Evolutionary conservation across 2,329 filamentous ascomycete species (phyloP), one percentile per base, ranked within the genome.

Genomic region (Fusarium foetens): DNA sequence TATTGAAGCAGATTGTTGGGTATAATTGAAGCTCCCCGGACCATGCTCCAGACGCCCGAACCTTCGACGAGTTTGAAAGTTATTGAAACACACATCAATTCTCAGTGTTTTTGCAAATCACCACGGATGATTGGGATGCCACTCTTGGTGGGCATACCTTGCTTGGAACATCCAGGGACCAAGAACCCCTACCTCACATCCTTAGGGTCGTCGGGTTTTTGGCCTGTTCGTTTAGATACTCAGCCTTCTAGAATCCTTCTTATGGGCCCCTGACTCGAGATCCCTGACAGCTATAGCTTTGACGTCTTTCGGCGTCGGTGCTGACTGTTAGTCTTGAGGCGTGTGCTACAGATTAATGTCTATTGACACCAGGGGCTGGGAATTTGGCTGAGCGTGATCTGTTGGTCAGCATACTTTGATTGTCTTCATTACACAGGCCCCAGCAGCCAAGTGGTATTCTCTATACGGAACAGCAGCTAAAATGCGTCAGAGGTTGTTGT

Each of bases 191-290:
- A 58, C 65, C 60, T 62, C 60, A 51, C 31, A 58, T 61, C 41
- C 52, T 45, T 49, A 39, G 46, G 51, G 67, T 65, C 46, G 63
- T 45, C 48, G 25, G 49, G 51, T 38, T 38, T 19, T 49, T 49
- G 52, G 33, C 27, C 58, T 62, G 63, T 59, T 68, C 61, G 63
- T 64, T 66, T 65, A 38, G 41, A 63, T 49, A 43, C 62, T 75
- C 61, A 67, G 63, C 73, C 75, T 77, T 76, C 75, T 77, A 73
- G 75, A 76, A 76, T 72, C 75, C 71, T 76, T 77, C 73, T 66
- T 39, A 48, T 46, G 61, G 46, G 42, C 33, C 68, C 66, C 62
- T 57, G 57, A 61, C 66, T 68, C 54, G 58, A 46, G 36, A 59
- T 73, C 73, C 69, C 53, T 76, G 73, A 61, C 43, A 41, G 42